Evolutionary conservation across 306 rosid genomes (phyloP).

Genomic region (Acacia melanoxylon): DNA sequence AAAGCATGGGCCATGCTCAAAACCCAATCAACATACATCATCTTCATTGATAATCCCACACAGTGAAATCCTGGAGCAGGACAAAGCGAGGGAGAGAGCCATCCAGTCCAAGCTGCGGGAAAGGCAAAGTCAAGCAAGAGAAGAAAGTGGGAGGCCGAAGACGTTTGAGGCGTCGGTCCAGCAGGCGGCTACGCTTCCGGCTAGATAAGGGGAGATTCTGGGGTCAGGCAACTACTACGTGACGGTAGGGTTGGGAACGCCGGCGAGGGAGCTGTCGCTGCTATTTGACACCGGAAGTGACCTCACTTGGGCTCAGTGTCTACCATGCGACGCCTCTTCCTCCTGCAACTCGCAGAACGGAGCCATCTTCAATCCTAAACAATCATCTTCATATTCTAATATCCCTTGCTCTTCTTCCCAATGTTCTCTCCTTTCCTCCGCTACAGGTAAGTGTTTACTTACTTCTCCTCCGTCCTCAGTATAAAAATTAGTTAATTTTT

Average conservation of each 20-base stretch:
- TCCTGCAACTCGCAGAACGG: constrained; percentile 67
- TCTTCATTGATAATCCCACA: not conserved
- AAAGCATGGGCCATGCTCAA: constrained; percentile 63
- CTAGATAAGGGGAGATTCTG: constrained; percentile 44
- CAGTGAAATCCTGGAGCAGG: constrained; percentile 40
- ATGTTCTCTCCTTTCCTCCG: constrained; percentile 52
- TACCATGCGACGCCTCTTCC: constrained; percentile 66
- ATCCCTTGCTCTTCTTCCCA: constrained; percentile 43
- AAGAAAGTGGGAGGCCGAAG: not conserved
- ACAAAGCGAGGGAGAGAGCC: constrained; percentile 43
- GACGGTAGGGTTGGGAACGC: constrained; percentile 62
- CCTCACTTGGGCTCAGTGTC: constrained; percentile 81
- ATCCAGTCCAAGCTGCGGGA: constrained; percentile 39
- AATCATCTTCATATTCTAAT: constrained; percentile 46
- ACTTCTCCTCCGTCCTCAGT: not conserved
- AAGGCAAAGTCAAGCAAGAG: not conserved
- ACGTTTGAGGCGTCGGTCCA: not conserved
- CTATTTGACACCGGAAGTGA: constrained; percentile 72
- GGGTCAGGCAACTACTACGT: constrained; percentile 65
- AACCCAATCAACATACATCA: constrained; percentile 7
- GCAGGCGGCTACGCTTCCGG: constrained; percentile 37
- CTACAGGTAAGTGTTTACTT: constrained; percentile 42
- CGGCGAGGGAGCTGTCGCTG: constrained; percentile 49
- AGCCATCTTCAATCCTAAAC: constrained; percentile 42
- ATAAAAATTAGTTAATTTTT: no score